Conservation (phyloP, 305 asterid genomes). For the Fraxinus latifolia region DNA sequence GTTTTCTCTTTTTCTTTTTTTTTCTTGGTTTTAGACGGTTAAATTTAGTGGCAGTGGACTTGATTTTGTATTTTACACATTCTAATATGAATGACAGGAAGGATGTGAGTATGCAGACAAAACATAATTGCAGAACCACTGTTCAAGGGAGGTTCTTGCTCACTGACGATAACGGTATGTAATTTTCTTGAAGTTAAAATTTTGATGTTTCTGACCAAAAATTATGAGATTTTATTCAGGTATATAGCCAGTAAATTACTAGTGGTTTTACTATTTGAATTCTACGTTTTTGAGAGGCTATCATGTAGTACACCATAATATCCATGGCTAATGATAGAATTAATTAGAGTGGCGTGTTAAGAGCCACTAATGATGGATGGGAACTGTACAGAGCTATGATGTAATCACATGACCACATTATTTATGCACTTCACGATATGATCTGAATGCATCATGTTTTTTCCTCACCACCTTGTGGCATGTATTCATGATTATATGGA, state of each 20-base stretch:
- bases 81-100: constrained; percentile 38
- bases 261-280: constrained; percentile 5
- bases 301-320: neutral
- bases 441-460: neutral
- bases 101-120: constrained; percentile 52
- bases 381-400: neutral
- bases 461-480: neutral
- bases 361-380: neutral
- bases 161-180: constrained; percentile 70
- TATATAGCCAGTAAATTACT: neutral
- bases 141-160: constrained; percentile 80
- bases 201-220: neutral
- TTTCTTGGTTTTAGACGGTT: neutral
- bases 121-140: constrained; percentile 57
- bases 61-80: constrained; percentile 6
- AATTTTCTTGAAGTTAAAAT: neutral
- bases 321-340: neutral
- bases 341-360: neutral
- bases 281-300: neutral
- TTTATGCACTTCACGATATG: neutral
- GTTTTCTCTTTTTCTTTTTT: neutral
- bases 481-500: neutral
- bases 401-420: neutral
- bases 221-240: neutral
- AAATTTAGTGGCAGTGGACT: neutral